Conservation (phyloP, 345 rosid genomes). For the Isatis tinctoria region DNA sequence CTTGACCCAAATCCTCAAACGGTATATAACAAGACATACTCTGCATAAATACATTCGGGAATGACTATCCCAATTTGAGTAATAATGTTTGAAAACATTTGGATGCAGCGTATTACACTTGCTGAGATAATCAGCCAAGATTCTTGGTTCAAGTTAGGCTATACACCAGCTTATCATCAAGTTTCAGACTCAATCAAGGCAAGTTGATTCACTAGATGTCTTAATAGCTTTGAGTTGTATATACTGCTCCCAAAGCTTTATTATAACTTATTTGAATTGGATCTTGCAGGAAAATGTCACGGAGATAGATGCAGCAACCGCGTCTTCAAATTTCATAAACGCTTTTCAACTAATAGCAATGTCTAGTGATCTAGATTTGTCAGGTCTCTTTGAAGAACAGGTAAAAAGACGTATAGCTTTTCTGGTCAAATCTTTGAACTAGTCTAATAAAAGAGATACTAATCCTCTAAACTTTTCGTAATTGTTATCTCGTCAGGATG, state of each 20-base stretch:
- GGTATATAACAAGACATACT: conserved; percentile 34
- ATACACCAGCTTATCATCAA: conserved; percentile 51
- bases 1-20: conserved; percentile 61
- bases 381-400: conserved; percentile 84
- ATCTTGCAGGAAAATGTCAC: conserved; percentile 47
- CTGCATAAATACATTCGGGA: neutral
- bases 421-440: neutral
- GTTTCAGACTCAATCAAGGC: conserved; percentile 63
- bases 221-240: neutral
- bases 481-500: conserved; percentile 43
- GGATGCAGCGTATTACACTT: conserved; percentile 57
- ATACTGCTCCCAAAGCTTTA: neutral
- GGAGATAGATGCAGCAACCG: conserved; percentile 37
- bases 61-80: neutral
- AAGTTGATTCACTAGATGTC: conserved; percentile 9
- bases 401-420: conserved; percentile 20
- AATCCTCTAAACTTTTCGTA: neutral
- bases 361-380: conserved; percentile 90
- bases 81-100: neutral
- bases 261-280: conserved; percentile 4
- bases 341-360: conserved; percentile 92
- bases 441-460: neutral
- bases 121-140: conserved; percentile 65
- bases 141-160: conserved; percentile 70
- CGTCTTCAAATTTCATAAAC: conserved; percentile 70